These are phyloP conservation scores for Chlorella vulgaris DNA, from an alignment of 139 green algal species.

Conservation along the genomic window DNA sequence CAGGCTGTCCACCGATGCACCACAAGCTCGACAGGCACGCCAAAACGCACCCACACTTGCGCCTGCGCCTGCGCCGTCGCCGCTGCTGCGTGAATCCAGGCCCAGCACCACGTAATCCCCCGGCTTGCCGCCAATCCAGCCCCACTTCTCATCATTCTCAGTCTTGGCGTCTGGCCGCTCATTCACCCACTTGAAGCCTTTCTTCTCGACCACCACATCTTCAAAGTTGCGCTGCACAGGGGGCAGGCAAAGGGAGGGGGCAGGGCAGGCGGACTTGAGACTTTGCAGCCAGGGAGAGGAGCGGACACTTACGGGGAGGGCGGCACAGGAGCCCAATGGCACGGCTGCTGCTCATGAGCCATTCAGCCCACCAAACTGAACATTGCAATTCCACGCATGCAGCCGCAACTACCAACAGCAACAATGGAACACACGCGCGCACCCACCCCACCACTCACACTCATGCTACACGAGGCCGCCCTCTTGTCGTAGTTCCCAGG, in stretches of 20 bases:
- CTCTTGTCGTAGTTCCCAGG: conserved; percentile 30
- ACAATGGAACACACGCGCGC: background rate
- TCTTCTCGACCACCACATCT: conserved; percentile 19
- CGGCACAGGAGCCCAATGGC: background rate
- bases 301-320: background rate
- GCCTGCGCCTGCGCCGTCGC: conserved; percentile 7
- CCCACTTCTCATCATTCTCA: conserved; percentile 39
- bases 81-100: conserved; percentile 16
- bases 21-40: too few species aligned
- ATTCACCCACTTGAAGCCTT: conserved; percentile 37
- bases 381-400: background rate
- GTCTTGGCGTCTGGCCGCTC: conserved; percentile 31
- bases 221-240: conserved; percentile 19
- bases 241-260: background rate
- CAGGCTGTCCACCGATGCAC: too few species aligned
- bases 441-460: background rate
- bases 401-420: too few species aligned
- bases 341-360: too few species aligned
- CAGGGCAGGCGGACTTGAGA: background rate
- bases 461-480: conserved; percentile 24
- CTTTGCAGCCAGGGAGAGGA: background rate
- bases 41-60: conserved; percentile 12
- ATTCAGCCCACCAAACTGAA: too few species aligned
- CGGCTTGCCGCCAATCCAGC: conserved; percentile 24
- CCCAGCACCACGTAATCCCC: conserved; percentile 17